Base-by-base conservation (phyloP, 495 filamentous ascomycete species). In the Cercophora sp. region DNA sequence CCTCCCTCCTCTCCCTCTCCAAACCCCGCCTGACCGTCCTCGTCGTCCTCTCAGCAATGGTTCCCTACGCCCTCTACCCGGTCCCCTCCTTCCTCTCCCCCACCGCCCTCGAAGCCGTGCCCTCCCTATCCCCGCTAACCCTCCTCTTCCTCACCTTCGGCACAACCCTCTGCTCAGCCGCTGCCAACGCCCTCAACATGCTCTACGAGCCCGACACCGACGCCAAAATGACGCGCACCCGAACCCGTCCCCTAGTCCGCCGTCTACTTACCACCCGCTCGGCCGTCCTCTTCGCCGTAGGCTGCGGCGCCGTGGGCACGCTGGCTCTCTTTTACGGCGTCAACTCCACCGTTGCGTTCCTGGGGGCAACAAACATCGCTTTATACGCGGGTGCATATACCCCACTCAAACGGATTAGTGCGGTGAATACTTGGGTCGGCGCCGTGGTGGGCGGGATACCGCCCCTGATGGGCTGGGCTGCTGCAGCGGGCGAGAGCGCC, bases 391-490 rank as follows among this genome's bases (percentile, higher is more conserved):
- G 88, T 32, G 77, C 89, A 1, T 98, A 98, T 62, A 98, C 93
- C 0, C 91, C 93, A 0, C 64, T 97, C 60, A 98, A 98, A 65
- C 83, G 91, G 1, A 69, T 97, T 0, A 86, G 85, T 20, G 88
- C 88, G 4, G 66, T 91, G 37, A 98, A 98, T 64, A 98, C 93
- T 0, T 98, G 93, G 93, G 85, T 90, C 8, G 93, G 93, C 23
- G 93, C 93, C 10, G 52, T 98, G 1, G 89, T 98, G 0, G 93
- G 93, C 41, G 91, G 85, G 1, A 96, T 98, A 37, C 93, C 93
- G 0, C 93, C 93, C 4, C 64, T 98, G 42, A 98, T 98, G 93
- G 93, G 93, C 61, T 98, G 93, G 93, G 85, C 92, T 11, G 93
- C 93, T 0, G 93, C 91, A 2, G 88, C 88, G 0, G 91, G 90